Evolutionary conservation across 2,329 filamentous ascomycete genomes (phyloP).

Genomic region (Delphinella strobiligena): DNA sequence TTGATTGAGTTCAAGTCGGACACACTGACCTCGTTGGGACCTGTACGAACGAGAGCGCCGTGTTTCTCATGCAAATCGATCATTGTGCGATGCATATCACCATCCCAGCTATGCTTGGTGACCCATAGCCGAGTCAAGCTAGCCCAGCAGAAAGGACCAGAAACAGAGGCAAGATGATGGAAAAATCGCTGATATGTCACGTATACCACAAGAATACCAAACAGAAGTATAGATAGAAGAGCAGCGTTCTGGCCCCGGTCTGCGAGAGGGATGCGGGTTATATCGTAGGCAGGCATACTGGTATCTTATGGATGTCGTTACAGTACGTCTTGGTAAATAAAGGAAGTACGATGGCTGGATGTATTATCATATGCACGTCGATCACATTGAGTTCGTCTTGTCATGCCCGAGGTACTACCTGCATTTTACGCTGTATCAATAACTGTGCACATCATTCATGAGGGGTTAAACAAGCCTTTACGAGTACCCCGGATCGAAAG

Average conservation of each 20-base stretch:
- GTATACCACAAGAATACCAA: conserved; percentile 9
- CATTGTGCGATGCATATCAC: conserved; percentile 18
- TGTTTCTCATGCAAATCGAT: conserved; percentile 19
- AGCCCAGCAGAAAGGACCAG: conserved; percentile 17
- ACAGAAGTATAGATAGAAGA: conserved; percentile 3
- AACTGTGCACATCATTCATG: no score
- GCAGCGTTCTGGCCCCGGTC: not conserved
- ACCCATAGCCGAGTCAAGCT: conserved; percentile 19
- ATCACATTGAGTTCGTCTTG: no score
- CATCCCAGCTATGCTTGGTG: conserved; percentile 19
- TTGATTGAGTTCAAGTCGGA: conserved; percentile 18
- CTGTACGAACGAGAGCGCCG: conserved; percentile 20
- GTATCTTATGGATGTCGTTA: not conserved
- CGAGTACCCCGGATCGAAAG: no score
- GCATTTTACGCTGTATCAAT: no score
- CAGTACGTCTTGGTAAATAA: no score
- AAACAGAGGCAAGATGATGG: conserved; percentile 16
- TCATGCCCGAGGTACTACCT: no score
- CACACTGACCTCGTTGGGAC: conserved; percentile 20
- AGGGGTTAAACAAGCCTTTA: no score
- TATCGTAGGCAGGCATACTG: conserved; percentile 1
- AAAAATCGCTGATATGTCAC: conserved; percentile 16
- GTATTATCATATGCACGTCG: no score
- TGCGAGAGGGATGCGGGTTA: not conserved
- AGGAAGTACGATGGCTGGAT: no score